phyloP scores from a whole-genome alignment of 441 rosid species.

The Gossypium gossypioides region DNA sequence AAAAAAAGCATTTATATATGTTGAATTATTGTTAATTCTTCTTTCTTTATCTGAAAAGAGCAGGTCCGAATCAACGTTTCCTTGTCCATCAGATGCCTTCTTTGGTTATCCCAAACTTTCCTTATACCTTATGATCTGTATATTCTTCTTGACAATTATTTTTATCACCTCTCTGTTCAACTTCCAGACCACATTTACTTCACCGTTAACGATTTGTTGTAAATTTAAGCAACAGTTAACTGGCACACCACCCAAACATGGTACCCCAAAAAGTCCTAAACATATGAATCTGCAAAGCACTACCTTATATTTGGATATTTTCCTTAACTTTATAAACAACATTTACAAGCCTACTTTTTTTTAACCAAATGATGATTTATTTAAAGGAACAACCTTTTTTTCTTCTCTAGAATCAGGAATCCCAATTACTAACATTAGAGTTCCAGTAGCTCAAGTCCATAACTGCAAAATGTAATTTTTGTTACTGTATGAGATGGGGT shows the following conservation, averaged over 20 bases:
- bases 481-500: background rate
- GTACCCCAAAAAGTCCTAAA: background rate
- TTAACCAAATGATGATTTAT: background rate
- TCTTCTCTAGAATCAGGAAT: background rate
- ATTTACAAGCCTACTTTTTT: background rate
- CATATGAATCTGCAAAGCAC: background rate
- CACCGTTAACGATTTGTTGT: background rate
- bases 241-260: background rate
- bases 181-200: constrained; percentile 2
- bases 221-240: background rate
- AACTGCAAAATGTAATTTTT: background rate
- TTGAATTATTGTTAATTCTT: background rate
- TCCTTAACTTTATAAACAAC: background rate
- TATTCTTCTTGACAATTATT: background rate
- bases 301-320: background rate
- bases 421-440: background rate
- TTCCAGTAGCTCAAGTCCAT: background rate
- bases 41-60: background rate
- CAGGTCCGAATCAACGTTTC: background rate
- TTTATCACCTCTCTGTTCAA: background rate
- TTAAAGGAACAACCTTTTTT: background rate
- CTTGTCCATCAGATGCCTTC: background rate
- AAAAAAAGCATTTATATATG: background rate
- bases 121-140: background rate
- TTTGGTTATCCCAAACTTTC: background rate